Evolutionary conservation across 2,329 filamentous ascomycete species (phyloP).

Genomic region (Neocucurbitaria cava): DNA sequence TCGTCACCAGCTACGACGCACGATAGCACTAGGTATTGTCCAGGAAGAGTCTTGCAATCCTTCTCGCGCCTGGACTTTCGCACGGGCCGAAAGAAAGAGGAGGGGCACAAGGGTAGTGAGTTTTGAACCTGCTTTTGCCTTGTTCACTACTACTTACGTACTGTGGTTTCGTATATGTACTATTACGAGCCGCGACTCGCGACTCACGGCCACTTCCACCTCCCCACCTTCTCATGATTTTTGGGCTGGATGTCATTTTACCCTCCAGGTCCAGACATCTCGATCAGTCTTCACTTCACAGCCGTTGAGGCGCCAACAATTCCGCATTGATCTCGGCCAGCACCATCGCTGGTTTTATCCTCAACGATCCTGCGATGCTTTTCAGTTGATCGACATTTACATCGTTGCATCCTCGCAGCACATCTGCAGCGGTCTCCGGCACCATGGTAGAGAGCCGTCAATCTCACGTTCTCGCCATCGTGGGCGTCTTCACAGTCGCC

Average conservation of each 20-base stretch:
- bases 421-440: not conserved
- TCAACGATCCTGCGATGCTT: not conserved
- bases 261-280: not conserved
- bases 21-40: not conserved
- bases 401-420: conserved; percentile 1
- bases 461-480: conserved; percentile 31
- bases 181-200: not conserved
- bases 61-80: not conserved
- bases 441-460: conserved; percentile 39
- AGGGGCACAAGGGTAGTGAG: not conserved
- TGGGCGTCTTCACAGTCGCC: conserved; percentile 37
- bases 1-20: not conserved
- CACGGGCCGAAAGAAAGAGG: not conserved
- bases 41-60: not conserved
- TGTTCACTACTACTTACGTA: not conserved
- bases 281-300: not conserved
- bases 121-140: not conserved
- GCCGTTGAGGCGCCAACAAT: not conserved
- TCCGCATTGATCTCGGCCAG: not conserved
- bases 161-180: not conserved
- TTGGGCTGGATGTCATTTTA: not conserved
- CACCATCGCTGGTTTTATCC: not conserved
- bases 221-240: not conserved
- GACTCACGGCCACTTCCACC: not conserved
- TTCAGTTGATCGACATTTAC: not conserved